Evolutionary conservation across 2,329 filamentous ascomycete species (phyloP), one percentile per base, ranked within the genome.

Genomic region (Fusarium nodosum): DNA sequence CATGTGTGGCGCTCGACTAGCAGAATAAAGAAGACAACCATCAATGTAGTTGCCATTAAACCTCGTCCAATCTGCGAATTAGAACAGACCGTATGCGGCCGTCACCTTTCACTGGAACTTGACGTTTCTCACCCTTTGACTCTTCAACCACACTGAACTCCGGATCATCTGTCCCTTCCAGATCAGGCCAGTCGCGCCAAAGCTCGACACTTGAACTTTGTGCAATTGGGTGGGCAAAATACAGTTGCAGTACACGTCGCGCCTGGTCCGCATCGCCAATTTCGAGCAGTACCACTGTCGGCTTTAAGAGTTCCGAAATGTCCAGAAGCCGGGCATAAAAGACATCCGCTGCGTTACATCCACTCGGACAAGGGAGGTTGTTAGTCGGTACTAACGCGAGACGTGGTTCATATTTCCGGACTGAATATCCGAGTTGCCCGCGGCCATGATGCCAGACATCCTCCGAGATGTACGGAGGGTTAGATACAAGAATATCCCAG

Each of bases 391-490:
- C 92, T 16, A 98, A 84, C 1, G 96, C 96, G 15, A 92, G 80
- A 68, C 83, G 87, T 5, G 96, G 96, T 79, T 99, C 96, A 76
- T 89, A 93, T 46, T 88, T 88, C 18, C 93, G 87, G 31, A 97
- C 95, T 15, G 92, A 95, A 74, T 92, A 94, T 10, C 86, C 87
- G 45, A 84, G 69, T 33, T 83, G 78, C 18, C 79, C 79, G 13
- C 72, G 72, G 20, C 80, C 81, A 5, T 78, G 68, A 36, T 77
- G 62, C 81, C 81, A 84, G 12, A 79, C 73, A 39, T 77, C 70
- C 0, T 83, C 81, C 3, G 94, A 97, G 52, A 98, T 90, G 77
- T 98, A 98, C 1, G 96, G 96, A 18, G 96, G 96, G 75, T 99
- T 99, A 2, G 92, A 92, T 36, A 96, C 87, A 2, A 99, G 79